A percentile compares a stretch with the other conserved stretches of the same genome.
Evolutionary conservation across 1,284 basidiomycete genomes (phyloP).

Genomic region (Ustilago esculenta): DNA sequence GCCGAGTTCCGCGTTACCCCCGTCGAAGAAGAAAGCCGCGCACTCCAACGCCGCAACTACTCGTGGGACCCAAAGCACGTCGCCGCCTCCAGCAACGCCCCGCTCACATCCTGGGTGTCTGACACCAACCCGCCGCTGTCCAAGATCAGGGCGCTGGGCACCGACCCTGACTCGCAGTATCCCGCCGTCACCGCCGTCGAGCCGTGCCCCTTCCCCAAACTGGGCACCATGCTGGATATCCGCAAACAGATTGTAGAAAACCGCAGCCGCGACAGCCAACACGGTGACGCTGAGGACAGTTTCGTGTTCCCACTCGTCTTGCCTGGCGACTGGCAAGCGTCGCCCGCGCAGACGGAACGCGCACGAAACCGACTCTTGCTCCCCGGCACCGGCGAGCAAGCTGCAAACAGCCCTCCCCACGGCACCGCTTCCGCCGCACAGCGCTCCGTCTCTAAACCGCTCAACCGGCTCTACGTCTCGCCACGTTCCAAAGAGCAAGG

Average conservation of each 20-base stretch:
- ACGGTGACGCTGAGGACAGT: slow-evolving; percentile 24
- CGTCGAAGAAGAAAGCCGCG: slow-evolving; percentile 55
- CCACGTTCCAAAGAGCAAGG: slow-evolving; percentile 48
- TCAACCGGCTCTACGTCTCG: slow-evolving; percentile 58
- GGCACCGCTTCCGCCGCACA: neutral
- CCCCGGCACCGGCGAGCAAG: slow-evolving; percentile 16
- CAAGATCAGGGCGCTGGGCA: slow-evolving; percentile 27
- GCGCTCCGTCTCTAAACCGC: slow-evolving; percentile 1
- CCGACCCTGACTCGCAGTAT: slow-evolving; percentile 17
- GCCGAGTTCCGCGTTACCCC: slow-evolving; percentile 46
- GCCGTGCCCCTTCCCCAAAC: slow-evolving; percentile 41
- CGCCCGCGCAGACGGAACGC: slow-evolving; percentile 37
- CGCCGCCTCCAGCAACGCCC: neutral
- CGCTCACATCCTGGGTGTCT: slow-evolving; percentile 31
- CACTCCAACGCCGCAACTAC: slow-evolving; percentile 42
- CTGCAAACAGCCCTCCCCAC: neutral
- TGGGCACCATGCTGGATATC: slow-evolving; percentile 42
- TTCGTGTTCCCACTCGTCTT: slow-evolving; percentile 59
- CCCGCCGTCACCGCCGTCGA: slow-evolving; percentile 50
- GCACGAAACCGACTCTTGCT: slow-evolving; percentile 23
- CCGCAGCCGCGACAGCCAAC: neutral
- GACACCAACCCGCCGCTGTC: slow-evolving; percentile 38
- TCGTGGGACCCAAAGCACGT: slow-evolving; percentile 50
- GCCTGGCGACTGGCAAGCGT: slow-evolving; percentile 56
- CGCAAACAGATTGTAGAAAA: slow-evolving; percentile 25